Evolutionary conservation across 352 stramenopile species (phyloP), one percentile per base, ranked within the genome.

Genomic region (Phytopythium cucurbitacearum): DNA sequence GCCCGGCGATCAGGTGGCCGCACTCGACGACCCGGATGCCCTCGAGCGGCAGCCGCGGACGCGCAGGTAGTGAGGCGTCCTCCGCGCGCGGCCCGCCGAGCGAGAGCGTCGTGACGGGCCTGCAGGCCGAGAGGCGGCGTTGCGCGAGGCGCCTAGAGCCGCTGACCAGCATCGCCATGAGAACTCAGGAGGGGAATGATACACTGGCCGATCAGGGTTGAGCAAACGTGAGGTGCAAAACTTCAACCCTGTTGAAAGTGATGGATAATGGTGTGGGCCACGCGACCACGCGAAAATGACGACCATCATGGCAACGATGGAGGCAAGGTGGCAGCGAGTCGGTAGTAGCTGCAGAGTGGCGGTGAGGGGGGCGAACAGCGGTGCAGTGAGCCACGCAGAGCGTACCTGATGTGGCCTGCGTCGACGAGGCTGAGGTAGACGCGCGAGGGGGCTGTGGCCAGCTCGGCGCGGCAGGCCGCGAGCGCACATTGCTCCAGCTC

Each of bases 11-110:
- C 48, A 93, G 63, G 53, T 93, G 83, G 33, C 83, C 83, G 60
- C 80, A 91, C 37, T 93, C 83, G 36, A 93, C 61, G 16, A 93
- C 83, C 40, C 79, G 80, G 16, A 93, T 71, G 39, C 83, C 83
- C 32, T 84, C 62, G 7, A 93, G 76, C 21, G 83, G 82, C 35
- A 85, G 64, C 40, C 64, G 62, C 16, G 40, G 21, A 28, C 21
- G 21, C 21, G 21, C 21, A 28, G 21, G 53, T 45, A 48, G 35
- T 48, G 51, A 7, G 1, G n/a, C 11, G 28, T 57, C 35, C 28
- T 49, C 32, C 36, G 6, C 7, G 48, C 3, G 12, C 15, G 5
- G 12, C 11, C 0, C 39, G 36, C 10, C 41, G 38, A 32, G 4
- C 32, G 37, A 21, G 11, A 75, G 57, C 3, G 69, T 78, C 42